Conservation (phyloP, 2,329 filamentous ascomycete genomes). For the Proliferodiscus dingleyae region DNA sequence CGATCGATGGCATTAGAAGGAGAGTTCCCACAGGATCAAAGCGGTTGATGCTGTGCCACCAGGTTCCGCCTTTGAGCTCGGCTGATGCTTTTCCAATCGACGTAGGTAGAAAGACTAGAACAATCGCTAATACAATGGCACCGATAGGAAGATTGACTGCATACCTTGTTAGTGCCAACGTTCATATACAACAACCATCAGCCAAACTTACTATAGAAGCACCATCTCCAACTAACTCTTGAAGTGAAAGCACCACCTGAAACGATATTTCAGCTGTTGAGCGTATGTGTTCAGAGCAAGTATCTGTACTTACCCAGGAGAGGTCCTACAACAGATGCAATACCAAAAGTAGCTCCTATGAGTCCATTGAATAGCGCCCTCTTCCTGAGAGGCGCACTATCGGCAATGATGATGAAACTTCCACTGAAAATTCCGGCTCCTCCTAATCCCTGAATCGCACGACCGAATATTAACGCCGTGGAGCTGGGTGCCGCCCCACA, state of each 20-base stretch:
- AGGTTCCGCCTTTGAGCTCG: neutral
- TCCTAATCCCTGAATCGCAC: slow-evolving; percentile 23
- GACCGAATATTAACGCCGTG: slow-evolving; percentile 22
- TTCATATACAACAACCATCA: neutral
- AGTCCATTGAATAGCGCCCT: slow-evolving; percentile 9
- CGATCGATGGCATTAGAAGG: slow-evolving; percentile 37
- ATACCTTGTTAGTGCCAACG: neutral
- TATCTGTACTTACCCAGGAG: slow-evolving; percentile 22
- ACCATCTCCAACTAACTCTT: slow-evolving; percentile 35
- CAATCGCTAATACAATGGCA: slow-evolving; percentile 1
- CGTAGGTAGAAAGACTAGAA: slow-evolving; percentile 4
- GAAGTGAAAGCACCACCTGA: slow-evolving; percentile 29
- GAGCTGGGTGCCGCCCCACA: slow-evolving; percentile 22
- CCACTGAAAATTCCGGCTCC: slow-evolving; percentile 18
- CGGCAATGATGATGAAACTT: slow-evolving; percentile 8
- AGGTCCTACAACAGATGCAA: slow-evolving; percentile 26
- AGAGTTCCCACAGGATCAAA: slow-evolving; percentile 40
- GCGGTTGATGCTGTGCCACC: neutral
- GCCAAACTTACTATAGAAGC: slow-evolving; percentile 22
- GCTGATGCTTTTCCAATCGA: neutral
- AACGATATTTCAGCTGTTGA: neutral
- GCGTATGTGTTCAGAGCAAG: neutral
- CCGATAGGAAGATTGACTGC: slow-evolving; percentile 32
- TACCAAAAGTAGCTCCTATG: slow-evolving; percentile 23
- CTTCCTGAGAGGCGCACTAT: slow-evolving; percentile 5